Percentiles rank a stretch among this genome's conserved stretches.
Conservation (phyloP, 805 yeast species). For the Nakazawaea populi region DNA sequence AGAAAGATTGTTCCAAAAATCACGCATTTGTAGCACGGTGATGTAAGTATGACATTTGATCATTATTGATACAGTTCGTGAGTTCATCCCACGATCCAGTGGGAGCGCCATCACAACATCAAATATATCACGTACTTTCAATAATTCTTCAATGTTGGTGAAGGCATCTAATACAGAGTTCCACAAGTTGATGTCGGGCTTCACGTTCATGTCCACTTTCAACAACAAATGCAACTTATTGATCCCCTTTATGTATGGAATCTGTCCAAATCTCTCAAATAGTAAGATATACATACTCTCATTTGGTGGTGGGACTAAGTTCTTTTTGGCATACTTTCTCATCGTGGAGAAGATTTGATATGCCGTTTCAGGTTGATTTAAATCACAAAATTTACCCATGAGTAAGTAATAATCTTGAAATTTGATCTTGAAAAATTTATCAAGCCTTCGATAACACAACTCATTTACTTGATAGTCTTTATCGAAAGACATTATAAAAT, state of each 20-base stretch:
- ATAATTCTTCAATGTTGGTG: constrained; percentile 47
- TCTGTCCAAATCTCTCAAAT: constrained; percentile 55
- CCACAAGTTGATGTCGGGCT: constrained; percentile 50
- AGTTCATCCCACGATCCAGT: constrained; percentile 44
- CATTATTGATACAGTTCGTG: constrained; percentile 63
- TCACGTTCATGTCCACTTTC: constrained; percentile 55
- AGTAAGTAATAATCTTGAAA: constrained; percentile 53
- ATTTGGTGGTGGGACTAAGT: constrained; percentile 38
- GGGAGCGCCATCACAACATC: constrained; percentile 51
- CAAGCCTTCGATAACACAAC: constrained; percentile 53
- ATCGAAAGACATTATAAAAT: constrained; percentile 33
- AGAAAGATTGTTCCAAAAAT: constrained; percentile 57
- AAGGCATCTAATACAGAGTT: constrained; percentile 64
- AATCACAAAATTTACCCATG: constrained; percentile 48
- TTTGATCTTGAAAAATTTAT: constrained; percentile 51
- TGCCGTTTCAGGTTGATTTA: constrained; percentile 56
- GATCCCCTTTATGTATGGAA: constrained; percentile 59
- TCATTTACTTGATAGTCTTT: constrained; percentile 43
- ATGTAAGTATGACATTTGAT: constrained; percentile 53
- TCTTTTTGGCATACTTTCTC: constrained; percentile 47
- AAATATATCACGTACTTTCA: constrained; percentile 55
- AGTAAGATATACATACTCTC: constrained; percentile 54
- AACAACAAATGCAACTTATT: constrained; percentile 55
- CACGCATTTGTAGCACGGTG: constrained; percentile 47
- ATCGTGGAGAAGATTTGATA: constrained; percentile 55